Evolutionary conservation across 106 monocot genomes (phyloP).

Genomic region (Platanthera guangdongensis): DNA sequence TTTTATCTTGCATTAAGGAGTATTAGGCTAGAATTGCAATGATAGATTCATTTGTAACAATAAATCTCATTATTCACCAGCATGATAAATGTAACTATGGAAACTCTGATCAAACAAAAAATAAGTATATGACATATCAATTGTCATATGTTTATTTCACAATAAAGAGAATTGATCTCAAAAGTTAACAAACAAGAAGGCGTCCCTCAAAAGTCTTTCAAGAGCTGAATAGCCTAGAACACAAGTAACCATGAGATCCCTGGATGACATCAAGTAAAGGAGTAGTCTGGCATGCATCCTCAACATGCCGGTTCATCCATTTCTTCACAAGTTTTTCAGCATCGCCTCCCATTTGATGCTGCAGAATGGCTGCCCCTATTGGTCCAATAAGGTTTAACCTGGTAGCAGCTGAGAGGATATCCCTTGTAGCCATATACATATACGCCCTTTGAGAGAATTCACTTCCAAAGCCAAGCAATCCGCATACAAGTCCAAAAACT

Average conservation of each 20-base stretch:
- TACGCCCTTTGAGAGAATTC: conserved; percentile 61
- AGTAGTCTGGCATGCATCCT: conserved; percentile 68
- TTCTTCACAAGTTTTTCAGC: conserved; percentile 57
- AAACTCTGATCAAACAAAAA: no score
- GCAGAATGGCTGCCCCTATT: conserved; percentile 70
- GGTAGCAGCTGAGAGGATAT: conserved; percentile 75
- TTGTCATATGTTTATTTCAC: not conserved
- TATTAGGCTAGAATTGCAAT: no score
- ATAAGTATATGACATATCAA: not conserved
- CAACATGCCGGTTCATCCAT: conserved; percentile 66
- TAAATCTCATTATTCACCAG: no score
- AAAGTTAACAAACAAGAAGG: conserved; percentile 3
- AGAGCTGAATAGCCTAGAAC: conserved; percentile 87
- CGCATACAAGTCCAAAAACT: conserved; percentile 73
- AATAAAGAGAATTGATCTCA: not conserved
- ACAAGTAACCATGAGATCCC: conserved; percentile 79
- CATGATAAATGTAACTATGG: no score
- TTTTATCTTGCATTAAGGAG: no score
- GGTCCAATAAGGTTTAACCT: conserved; percentile 86
- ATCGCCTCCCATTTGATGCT: conserved; percentile 51
- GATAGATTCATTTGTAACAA: no score
- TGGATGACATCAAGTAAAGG: conserved; percentile 78
- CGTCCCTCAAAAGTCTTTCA: conserved; percentile 7
- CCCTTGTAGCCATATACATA: conserved; percentile 79
- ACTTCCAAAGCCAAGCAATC: conserved; percentile 60